Evolutionary conservation across 768 basidiomycete genomes (phyloP), one percentile per base, ranked within the genome.

Genomic region (Polyporus arcularius): DNA sequence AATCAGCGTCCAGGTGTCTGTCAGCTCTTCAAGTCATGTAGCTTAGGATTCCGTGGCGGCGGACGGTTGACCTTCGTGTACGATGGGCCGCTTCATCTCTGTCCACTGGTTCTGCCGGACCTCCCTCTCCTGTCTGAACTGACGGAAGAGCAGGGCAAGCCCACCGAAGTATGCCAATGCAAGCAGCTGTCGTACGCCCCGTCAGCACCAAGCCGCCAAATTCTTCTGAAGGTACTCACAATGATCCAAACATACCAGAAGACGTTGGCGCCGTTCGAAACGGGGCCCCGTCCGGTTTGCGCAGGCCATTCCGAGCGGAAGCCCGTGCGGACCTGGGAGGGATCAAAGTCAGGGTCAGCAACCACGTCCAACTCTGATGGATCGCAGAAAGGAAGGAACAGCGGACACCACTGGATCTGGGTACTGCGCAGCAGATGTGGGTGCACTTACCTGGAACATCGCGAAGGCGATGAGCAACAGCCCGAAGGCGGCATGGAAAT

Each of bases 391-490:
- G n/a, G 45, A 53, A 8, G 49, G 4, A 42, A 40, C 42, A 53
- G 32, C 28, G 53, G 47, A 46, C 39, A 14, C 50, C 38, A 46
- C 26, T 39, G 40, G 1, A 26, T 11, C 38, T 26, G 21, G 35
- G 7, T 35, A 11, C 35, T 35, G 35, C 35, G 35, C 35, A 11
- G 35, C 35, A 35, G 35, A 6, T 35, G 35, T 35, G 35, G 7
- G 21, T 16, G 28, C 39, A 55, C 61, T 14, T 46, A 75, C 76
- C 63, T 78, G 73, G 59, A 77, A 84, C 26, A 79, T 78, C 2
- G 84, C 84, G 26, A 86, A 70, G 0, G 73, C 78, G 51, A 88
- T 76, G 56, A 85, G 86, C 0, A 73, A 73, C 12, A 86, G 71
- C 2, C 86, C 86, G 41, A 86, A 66, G 8, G 79, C 60, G 21